phyloP scores from a whole-genome alignment of 2,329 filamentous ascomycete species.

The Dendrostoma leiphaemia region DNA sequence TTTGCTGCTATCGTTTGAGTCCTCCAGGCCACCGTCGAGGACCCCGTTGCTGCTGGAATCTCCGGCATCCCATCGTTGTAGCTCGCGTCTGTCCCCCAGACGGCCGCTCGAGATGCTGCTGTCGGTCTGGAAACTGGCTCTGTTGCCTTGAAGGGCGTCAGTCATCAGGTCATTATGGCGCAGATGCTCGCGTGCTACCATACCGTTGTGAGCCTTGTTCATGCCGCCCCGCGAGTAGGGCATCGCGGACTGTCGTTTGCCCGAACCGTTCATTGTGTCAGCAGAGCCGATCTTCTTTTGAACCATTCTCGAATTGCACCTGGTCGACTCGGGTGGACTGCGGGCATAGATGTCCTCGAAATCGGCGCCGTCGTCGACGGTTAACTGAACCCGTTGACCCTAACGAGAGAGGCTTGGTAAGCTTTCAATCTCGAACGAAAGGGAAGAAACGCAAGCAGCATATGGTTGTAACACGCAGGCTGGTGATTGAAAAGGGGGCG shows the following conservation, averaged over 20 bases:
- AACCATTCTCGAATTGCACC: slow-evolving; percentile 31
- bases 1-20: slow-evolving; percentile 27
- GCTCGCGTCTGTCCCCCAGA: slow-evolving; percentile 65
- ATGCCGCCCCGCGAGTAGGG: slow-evolving; percentile 33
- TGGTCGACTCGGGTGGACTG: slow-evolving; percentile 22
- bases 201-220: slow-evolving; percentile 39
- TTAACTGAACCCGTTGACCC: slow-evolving; percentile 31
- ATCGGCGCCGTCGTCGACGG: slow-evolving; percentile 27
- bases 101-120: slow-evolving; percentile 79
- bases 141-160: slow-evolving; percentile 50
- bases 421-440: slow-evolving; percentile 14
- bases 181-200: not conserved
- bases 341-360: slow-evolving; percentile 31
- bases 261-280: slow-evolving; percentile 29
- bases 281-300: slow-evolving; percentile 29
- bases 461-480: not conserved
- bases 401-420: slow-evolving; percentile 17
- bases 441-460: not conserved
- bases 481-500: not conserved
- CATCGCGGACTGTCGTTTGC: slow-evolving; percentile 30
- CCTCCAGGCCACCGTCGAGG: slow-evolving; percentile 71
- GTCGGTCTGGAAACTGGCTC: slow-evolving; percentile 78
- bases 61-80: slow-evolving; percentile 74
- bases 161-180: not conserved
- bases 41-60: slow-evolving; percentile 38